Conservation (phyloP, 202 grass and related monocot species). For the Setaria viridis region DNA sequence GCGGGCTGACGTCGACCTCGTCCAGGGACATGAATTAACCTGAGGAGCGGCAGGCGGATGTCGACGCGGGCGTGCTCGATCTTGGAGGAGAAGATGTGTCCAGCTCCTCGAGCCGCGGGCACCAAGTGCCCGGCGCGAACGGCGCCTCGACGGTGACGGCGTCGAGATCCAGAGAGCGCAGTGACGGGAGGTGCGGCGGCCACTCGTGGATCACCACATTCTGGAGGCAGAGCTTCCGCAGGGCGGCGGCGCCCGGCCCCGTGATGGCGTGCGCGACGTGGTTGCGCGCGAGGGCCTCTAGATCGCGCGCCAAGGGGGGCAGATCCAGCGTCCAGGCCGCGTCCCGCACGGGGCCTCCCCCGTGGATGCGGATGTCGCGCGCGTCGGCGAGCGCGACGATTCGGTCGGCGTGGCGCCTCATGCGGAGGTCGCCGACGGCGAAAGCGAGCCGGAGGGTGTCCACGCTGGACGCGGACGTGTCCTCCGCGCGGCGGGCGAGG, state of each 20-base stretch:
- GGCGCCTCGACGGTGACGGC: background rate
- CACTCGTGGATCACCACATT: background rate
- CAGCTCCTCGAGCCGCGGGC: background rate
- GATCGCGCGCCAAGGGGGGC: background rate
- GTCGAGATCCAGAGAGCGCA: background rate
- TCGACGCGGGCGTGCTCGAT: background rate
- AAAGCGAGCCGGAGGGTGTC: background rate
- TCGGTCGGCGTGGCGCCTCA: background rate
- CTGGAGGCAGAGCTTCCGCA: background rate
- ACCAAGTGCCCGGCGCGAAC: background rate
- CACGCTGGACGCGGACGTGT: background rate
- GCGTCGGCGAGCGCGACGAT: background rate
- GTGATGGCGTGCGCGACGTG: too few relatives aligned
- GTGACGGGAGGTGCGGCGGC: background rate
- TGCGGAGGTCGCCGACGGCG: background rate
- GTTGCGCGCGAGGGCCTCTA: rapidly evolving
- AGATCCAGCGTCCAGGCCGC: background rate
- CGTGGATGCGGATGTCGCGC: background rate
- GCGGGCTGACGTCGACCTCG: background rate
- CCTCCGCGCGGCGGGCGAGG: background rate
- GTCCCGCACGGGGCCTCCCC: rapidly evolving
- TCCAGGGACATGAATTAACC: background rate
- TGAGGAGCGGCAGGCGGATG: slow-evolving; percentile 21
- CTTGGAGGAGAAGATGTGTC: background rate
- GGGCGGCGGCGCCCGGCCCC: background rate